phyloP scores from a whole-genome alignment of 495 filamentous ascomycete genomes.

The Chlorociboria aeruginascens region DNA sequence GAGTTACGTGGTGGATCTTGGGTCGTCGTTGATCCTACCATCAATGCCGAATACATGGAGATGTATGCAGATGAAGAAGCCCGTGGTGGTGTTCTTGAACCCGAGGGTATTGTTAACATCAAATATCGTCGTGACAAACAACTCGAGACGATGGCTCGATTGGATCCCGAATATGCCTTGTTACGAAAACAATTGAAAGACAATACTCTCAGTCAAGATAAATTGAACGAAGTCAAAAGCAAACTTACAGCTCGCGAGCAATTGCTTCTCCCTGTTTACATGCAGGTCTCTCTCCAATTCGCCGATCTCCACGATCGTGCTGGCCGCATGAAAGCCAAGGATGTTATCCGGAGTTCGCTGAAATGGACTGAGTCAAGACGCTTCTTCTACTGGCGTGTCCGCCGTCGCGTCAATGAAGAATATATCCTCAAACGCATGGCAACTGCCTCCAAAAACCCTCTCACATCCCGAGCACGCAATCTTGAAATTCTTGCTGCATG shows the following conservation, averaged over 20 bases:
- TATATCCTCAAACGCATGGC: conserved; percentile 84
- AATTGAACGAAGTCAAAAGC: conserved; percentile 66
- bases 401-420: conserved; percentile 92
- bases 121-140: conserved; percentile 97
- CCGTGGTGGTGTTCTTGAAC: conserved; percentile 93
- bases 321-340: conserved; percentile 96
- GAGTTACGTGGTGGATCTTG: conserved; percentile 98
- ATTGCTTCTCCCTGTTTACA: conserved; percentile 80
- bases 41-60: conserved; percentile 94
- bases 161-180: conserved; percentile 71
- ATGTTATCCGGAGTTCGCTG: conserved; percentile 71
- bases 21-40: conserved; percentile 97
- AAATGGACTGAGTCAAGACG: conserved; percentile 83
- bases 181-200: conserved; percentile 68
- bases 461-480: conserved; percentile 44
- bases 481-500: conserved; percentile 64
- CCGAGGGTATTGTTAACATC: conserved; percentile 96
- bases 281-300: conserved; percentile 87
- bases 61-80: conserved; percentile 98
- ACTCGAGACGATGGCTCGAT: conserved; percentile 92
- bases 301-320: conserved; percentile 95
- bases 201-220: conserved; percentile 53
- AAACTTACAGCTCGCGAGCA: conserved; percentile 83
- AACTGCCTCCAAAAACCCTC: conserved; percentile 31
- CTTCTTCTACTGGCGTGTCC: conserved; percentile 99